A percentile compares a stretch with the other conserved stretches of the same genome.
These are phyloP conservation scores for Sarcodon aspratus DNA, from an alignment of 768 basidiomycete species.

Conservation along the genomic window DNA sequence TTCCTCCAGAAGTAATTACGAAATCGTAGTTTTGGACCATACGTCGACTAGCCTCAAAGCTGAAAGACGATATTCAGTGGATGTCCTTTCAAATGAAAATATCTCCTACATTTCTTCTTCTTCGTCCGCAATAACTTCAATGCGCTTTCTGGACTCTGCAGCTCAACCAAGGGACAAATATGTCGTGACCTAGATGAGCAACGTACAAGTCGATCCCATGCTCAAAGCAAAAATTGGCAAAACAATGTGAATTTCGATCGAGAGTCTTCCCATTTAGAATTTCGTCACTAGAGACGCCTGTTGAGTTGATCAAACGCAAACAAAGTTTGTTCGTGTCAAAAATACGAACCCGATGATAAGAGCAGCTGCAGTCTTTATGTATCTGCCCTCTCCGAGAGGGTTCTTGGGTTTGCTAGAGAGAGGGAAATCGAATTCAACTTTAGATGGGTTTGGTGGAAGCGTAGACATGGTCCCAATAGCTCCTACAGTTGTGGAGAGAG, in stretches of 20 bases:
- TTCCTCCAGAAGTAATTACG: slow-evolving; percentile 85
- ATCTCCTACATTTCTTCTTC: slow-evolving; percentile 73
- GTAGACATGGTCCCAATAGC: too few species aligned
- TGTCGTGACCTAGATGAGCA: background rate
- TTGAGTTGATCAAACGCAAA: background rate
- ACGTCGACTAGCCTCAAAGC: slow-evolving; percentile 74
- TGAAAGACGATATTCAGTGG: slow-evolving; percentile 16
- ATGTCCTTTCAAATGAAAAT: background rate
- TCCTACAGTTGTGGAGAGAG: too few species aligned
- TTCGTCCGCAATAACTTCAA: slow-evolving; percentile 88
- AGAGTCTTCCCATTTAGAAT: slow-evolving; percentile 88
- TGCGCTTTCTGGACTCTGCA: slow-evolving; percentile 46
- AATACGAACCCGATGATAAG: slow-evolving; percentile 60
- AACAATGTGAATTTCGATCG: slow-evolving; percentile 76
- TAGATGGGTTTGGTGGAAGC: too few species aligned
- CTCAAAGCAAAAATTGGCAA: slow-evolving; percentile 84
- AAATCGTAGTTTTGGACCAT: slow-evolving; percentile 80
- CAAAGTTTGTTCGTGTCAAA: background rate
- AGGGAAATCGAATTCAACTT: slow-evolving; percentile 25
- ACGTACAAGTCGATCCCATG: slow-evolving; percentile 60
- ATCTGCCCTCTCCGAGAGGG: slow-evolving; percentile 56
- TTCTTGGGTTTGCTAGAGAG: slow-evolving; percentile 50
- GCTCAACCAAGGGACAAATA: slow-evolving; percentile 6
- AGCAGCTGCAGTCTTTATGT: slow-evolving; percentile 65
- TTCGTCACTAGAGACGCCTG: slow-evolving; percentile 49